Conservation (phyloP, 176 grass and related monocot species). For the Puya raimondii region DNA sequence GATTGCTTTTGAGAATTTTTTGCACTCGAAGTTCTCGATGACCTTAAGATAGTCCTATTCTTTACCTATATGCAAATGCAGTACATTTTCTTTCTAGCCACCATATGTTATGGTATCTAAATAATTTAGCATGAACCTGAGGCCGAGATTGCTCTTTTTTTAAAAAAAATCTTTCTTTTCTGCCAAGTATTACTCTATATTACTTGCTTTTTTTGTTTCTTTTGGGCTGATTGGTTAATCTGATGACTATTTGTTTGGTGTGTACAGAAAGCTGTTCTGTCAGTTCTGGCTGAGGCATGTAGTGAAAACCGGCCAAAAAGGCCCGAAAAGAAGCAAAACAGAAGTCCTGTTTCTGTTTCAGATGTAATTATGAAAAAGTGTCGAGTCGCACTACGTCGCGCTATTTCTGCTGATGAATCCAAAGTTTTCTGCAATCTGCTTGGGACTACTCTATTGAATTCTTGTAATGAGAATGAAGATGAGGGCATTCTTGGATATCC, state of each 20-base stretch:
- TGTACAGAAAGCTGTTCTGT: slow-evolving; percentile 85
- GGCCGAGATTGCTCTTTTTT: background rate
- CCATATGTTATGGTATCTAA: background rate
- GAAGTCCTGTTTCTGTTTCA: slow-evolving; percentile 55
- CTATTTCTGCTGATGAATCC: slow-evolving; percentile 68
- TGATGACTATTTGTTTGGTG: slow-evolving; percentile 7
- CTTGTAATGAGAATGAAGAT: slow-evolving; percentile 73
- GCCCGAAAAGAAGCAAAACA: slow-evolving; percentile 28
- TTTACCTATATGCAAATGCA: too few relatives aligned
- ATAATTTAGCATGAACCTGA: background rate
- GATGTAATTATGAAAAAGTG: slow-evolving; percentile 79
- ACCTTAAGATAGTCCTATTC: too few relatives aligned
- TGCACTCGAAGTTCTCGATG: too few relatives aligned
- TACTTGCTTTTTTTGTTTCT: background rate
- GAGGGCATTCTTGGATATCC: slow-evolving; percentile 96
- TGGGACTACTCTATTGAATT: slow-evolving; percentile 72
- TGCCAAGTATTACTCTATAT: background rate
- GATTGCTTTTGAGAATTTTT: too few relatives aligned
- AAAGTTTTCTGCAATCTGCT: slow-evolving; percentile 94
- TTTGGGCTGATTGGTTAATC: background rate
- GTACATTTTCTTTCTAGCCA: too few relatives aligned
- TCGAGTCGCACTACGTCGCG: slow-evolving; percentile 53
- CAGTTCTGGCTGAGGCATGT: slow-evolving; percentile 62
- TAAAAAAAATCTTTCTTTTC: background rate
- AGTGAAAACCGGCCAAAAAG: slow-evolving; percentile 35